These are phyloP conservation scores for Solanum raphanifolium DNA, from an alignment of 257 asterid genomes.

Conservation along the genomic window DNA sequence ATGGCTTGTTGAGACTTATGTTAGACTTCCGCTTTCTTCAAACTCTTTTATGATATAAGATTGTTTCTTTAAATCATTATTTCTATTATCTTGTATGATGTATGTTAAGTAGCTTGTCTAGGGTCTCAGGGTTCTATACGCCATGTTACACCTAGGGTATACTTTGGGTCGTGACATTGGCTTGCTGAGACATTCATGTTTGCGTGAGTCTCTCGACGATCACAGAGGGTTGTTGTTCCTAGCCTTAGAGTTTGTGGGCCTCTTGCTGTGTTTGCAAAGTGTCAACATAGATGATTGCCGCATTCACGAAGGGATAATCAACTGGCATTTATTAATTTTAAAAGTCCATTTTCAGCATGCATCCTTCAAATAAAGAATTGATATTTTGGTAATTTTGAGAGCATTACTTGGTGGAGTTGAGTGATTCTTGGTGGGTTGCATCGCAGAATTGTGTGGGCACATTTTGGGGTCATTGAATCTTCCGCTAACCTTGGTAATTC, in stretches of 20 bases:
- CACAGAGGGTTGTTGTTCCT: neutral
- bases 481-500: neutral
- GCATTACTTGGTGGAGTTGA: neutral
- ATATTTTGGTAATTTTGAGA: neutral
- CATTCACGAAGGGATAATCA: neutral
- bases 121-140: too few species aligned
- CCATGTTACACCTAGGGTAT: too few species aligned
- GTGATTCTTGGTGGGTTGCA: neutral
- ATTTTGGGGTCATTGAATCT: neutral
- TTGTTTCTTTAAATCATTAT: too few species aligned
- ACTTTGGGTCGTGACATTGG: too few species aligned
- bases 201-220: neutral
- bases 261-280: fast-evolving
- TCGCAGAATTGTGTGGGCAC: neutral
- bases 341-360: neutral
- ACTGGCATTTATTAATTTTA: neutral
- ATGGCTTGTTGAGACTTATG: too few species aligned
- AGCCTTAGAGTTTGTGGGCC: neutral
- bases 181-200: neutral
- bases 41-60: too few species aligned
- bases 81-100: too few species aligned
- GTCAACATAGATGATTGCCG: neutral
- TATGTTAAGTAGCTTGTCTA: too few species aligned
- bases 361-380: neutral
- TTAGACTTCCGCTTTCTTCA: too few species aligned